A percentile compares a stretch with the other conserved stretches of the same genome.
Conservation (phyloP, 495 filamentous ascomycete genomes). For the Daldinia bambusicola region DNA sequence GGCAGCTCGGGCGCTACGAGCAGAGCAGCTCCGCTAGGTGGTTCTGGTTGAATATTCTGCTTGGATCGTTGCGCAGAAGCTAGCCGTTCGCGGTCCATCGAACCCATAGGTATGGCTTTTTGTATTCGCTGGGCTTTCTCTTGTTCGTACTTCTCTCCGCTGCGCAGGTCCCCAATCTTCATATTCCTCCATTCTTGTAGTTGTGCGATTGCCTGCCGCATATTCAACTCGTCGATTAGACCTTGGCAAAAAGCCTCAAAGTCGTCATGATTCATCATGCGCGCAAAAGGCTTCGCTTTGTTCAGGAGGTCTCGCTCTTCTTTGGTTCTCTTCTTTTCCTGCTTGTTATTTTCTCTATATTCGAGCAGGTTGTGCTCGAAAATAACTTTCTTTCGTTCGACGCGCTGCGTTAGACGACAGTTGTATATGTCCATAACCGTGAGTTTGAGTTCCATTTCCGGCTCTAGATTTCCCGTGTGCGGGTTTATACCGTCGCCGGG, state of each 20-base stretch:
- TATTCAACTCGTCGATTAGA: conserved; percentile 87
- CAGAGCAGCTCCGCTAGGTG: conserved; percentile 73
- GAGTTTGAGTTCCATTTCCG: conserved; percentile 96
- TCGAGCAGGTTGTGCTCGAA: conserved; percentile 95
- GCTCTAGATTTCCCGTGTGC: conserved; percentile 82
- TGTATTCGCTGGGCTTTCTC: conserved; percentile 85
- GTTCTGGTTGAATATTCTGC: conserved; percentile 70
- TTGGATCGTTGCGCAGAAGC: conserved; percentile 70
- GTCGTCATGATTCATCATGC: conserved; percentile 94
- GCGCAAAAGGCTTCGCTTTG: conserved; percentile 93
- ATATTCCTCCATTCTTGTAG: conserved; percentile 93
- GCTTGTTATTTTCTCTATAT: conserved; percentile 84
- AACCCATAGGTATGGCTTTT: conserved; percentile 73
- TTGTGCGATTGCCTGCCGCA: conserved; percentile 88
- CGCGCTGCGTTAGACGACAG: conserved; percentile 85
- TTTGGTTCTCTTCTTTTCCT: conserved; percentile 95
- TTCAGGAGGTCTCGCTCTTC: conserved; percentile 90
- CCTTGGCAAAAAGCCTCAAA: conserved; percentile 86
- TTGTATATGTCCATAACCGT: conserved; percentile 99
- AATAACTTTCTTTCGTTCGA: conserved; percentile 95
- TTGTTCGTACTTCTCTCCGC: conserved; percentile 92
- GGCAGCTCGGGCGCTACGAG: conserved; percentile 82
- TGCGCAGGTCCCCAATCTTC: conserved; percentile 81
- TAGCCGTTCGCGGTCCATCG: conserved; percentile 80
- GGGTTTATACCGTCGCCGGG: conserved; percentile 91